Evolutionary conservation across 805 yeast species (phyloP).

Genomic region (Candida namnaoensis): DNA sequence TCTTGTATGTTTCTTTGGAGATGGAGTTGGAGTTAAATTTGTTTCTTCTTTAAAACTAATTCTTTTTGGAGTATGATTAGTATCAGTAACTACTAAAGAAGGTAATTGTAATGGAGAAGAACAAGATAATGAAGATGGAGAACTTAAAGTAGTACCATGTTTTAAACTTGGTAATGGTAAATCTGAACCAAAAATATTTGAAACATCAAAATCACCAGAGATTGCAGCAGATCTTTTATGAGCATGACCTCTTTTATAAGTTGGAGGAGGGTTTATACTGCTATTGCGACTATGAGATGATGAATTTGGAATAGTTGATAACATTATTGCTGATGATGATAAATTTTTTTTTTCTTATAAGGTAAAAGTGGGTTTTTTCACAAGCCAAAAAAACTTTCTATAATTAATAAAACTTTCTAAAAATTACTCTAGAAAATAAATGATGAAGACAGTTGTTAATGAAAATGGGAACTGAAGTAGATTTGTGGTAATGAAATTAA

Average conservation of each 20-base stretch:
- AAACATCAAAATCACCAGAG: constrained; percentile 71
- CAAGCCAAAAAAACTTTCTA: too few relatives aligned
- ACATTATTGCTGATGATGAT: too few relatives aligned
- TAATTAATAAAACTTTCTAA: too few relatives aligned
- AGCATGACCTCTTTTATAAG: constrained; percentile 50
- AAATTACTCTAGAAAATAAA: too few relatives aligned
- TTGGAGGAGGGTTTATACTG: not conserved
- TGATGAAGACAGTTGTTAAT: too few relatives aligned
- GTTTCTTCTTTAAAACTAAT: not conserved
- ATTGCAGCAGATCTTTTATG: constrained; percentile 86
- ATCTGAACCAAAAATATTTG: constrained; percentile 4
- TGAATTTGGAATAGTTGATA: constrained; percentile 10
- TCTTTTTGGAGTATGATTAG: not conserved
- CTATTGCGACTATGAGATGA: not conserved
- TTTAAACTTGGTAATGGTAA: too few relatives aligned
- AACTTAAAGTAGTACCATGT: too few relatives aligned
- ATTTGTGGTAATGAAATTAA: too few relatives aligned
- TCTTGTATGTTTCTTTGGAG: constrained; percentile 21
- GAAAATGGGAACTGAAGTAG: too few relatives aligned
- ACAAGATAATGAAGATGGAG: not conserved
- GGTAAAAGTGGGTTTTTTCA: too few relatives aligned
- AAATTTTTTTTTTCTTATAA: too few relatives aligned
- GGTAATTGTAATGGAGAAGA: constrained; percentile 3
- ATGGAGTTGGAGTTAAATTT: constrained; percentile 9
- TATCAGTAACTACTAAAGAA: constrained; percentile 7